A percentile compares a stretch with the other conserved stretches of the same genome.
phyloP scores from a whole-genome alignment of 106 monocot species.

The Narthecium ossifragum region DNA sequence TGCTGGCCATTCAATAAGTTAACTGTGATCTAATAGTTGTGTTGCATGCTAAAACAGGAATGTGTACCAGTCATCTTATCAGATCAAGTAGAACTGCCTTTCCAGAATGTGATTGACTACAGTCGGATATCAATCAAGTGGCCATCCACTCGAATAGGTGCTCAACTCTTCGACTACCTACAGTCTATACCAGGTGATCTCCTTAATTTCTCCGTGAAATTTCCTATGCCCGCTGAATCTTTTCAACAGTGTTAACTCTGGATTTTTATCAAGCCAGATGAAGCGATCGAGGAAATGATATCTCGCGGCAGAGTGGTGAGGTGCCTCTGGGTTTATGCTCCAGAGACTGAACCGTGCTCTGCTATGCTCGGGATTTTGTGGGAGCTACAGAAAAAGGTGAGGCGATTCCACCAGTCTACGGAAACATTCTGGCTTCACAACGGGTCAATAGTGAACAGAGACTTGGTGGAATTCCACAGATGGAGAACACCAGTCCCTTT shows the following conservation, averaged over 20 bases:
- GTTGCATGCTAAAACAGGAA: slow-evolving; percentile 63
- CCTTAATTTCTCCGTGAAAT: neutral
- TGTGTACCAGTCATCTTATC: slow-evolving; percentile 96
- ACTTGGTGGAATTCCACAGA: slow-evolving; percentile 51
- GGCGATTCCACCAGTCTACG: slow-evolving; percentile 79
- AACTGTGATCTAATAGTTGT: too few relatives aligned
- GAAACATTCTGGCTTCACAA: slow-evolving; percentile 99
- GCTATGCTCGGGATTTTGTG: slow-evolving; percentile 73
- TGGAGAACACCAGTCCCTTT: slow-evolving; percentile 87
- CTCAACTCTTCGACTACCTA: slow-evolving; percentile 70
- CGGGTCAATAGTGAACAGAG: slow-evolving; percentile 72
- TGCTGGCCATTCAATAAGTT: too few relatives aligned
- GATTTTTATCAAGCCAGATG: slow-evolving; percentile 37
- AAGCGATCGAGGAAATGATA: slow-evolving; percentile 70
- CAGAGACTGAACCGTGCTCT: slow-evolving; percentile 72
- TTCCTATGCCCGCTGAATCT: neutral
- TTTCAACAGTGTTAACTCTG: neutral
- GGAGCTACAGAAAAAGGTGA: slow-evolving; percentile 83
- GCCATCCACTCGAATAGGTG: slow-evolving; percentile 69
- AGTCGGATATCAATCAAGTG: slow-evolving; percentile 83
- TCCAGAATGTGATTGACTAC: slow-evolving; percentile 95
- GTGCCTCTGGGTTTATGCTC: slow-evolving; percentile 83
- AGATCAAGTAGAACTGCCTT: slow-evolving; percentile 90
- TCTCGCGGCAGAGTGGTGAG: slow-evolving; percentile 53
- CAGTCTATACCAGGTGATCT: slow-evolving; percentile 71